Conservation (phyloP, 176 grass and related monocot species). For the Puccinellia tenuiflora region DNA sequence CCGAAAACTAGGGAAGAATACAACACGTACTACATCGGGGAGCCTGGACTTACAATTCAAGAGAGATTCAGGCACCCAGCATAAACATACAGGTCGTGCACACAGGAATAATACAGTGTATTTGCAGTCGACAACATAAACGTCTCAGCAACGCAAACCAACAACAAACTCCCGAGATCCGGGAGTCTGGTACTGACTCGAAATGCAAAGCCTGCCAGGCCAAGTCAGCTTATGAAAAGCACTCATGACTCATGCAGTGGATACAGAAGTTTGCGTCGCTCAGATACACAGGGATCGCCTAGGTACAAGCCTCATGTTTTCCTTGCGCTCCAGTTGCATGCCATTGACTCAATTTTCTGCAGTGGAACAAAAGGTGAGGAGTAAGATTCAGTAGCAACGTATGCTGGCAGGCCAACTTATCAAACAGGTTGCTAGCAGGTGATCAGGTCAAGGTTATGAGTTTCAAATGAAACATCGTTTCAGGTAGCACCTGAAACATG, state of each 20-base stretch:
- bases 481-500: not conserved
- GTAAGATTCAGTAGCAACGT: constrained; percentile 11
- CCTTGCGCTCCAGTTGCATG: constrained; percentile 10
- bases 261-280: constrained; percentile 18
- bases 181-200: constrained; percentile 1
- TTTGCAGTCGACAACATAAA: constrained; percentile 18
- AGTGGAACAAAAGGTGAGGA: not conserved
- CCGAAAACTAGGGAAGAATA: constrained; percentile 1
- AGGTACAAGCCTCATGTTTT: constrained; percentile 14
- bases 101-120: not conserved
- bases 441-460: not conserved
- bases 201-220: constrained; percentile 18
- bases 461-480: not conserved
- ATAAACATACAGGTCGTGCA: constrained; percentile 12
- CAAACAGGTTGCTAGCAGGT: not conserved
- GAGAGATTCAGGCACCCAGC: not conserved
- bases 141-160: constrained; percentile 21
- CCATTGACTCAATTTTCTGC: constrained; percentile 40
- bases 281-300: not conserved
- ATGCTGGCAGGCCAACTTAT: not conserved
- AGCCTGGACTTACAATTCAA: constrained; percentile 9
- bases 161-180: constrained; percentile 18
- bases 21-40: not conserved
- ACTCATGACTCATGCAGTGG: not conserved
- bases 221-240: constrained; percentile 22